phyloP scores from a whole-genome alignment of 2,329 filamentous ascomycete species.

The Lachnellula occidentalis region DNA sequence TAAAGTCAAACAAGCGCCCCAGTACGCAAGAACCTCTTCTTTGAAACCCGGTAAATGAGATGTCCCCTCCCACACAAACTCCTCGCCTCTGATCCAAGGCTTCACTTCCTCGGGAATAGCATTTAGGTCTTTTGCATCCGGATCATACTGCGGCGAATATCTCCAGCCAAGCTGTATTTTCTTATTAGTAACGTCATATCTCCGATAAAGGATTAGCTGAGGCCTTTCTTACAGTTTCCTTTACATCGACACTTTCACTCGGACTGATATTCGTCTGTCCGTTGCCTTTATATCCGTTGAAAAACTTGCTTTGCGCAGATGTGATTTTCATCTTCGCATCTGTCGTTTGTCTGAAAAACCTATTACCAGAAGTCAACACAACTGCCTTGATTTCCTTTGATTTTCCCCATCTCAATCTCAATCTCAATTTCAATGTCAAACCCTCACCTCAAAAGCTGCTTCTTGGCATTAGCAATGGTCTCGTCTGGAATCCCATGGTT shows the following conservation, averaged over 20 bases:
- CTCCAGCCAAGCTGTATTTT: conserved; percentile 35
- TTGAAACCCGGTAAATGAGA: conserved; percentile 44
- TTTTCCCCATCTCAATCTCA: background rate
- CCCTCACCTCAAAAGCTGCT: conserved; percentile 25
- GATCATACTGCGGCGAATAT: conserved; percentile 49
- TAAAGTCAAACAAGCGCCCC: conserved; percentile 42
- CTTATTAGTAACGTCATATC: conserved; percentile 23
- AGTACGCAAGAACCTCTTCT: conserved; percentile 41
- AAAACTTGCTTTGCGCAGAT: conserved; percentile 35
- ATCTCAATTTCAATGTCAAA: no score
- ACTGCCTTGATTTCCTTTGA: no score
- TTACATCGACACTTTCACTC: conserved; percentile 43
- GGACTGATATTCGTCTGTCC: conserved; percentile 43
- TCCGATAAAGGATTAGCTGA: background rate
- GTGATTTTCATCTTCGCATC: conserved; percentile 38
- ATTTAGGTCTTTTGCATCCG: conserved; percentile 36
- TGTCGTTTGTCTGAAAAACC: conserved; percentile 45
- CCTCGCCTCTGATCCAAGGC: conserved; percentile 40
- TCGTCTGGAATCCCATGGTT: conserved; percentile 38
- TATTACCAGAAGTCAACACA: conserved; percentile 10
- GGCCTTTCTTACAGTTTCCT: conserved; percentile 36
- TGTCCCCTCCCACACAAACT: conserved; percentile 49
- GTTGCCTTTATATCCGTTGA: conserved; percentile 42
- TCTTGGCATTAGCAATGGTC: conserved; percentile 28
- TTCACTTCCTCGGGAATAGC: conserved; percentile 40